Evolutionary conservation across 225 moss, liverwort and hornwort genomes (phyloP).

Genomic region (Antitrichia curtipendula): DNA sequence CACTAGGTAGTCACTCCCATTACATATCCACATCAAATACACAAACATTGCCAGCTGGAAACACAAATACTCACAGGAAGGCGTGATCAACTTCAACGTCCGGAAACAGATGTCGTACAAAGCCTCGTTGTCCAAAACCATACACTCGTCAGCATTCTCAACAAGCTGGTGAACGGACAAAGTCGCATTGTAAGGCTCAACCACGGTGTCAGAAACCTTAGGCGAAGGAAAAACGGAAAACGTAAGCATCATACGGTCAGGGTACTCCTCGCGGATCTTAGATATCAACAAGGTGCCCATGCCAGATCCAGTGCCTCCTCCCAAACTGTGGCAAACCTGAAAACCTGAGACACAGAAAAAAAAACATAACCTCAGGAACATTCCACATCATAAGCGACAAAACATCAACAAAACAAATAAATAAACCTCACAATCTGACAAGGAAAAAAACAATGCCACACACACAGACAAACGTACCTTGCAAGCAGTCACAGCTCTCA

Average conservation of each 20-base stretch:
- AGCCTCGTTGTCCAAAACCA: slow-evolving; percentile 35
- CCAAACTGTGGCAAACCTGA: slow-evolving; percentile 24
- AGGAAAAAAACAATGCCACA: background rate
- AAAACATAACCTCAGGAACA: background rate
- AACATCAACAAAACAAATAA: fast-evolving
- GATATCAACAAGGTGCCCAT: slow-evolving; percentile 26
- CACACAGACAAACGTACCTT: background rate
- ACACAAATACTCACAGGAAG: background rate
- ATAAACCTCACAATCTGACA: fast-evolving
- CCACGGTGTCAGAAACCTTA: slow-evolving; percentile 24
- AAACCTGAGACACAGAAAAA: background rate
- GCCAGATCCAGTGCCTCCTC: slow-evolving; percentile 24
- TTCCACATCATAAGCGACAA: fast-evolving
- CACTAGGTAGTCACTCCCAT: fast-evolving
- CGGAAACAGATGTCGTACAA: slow-evolving; percentile 33
- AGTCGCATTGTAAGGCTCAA: slow-evolving; percentile 35
- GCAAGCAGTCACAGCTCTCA: slow-evolving; percentile 42
- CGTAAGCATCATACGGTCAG: slow-evolving; percentile 24
- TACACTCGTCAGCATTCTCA: slow-evolving; percentile 35
- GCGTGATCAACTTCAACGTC: slow-evolving; percentile 22
- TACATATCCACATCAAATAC: fast-evolving
- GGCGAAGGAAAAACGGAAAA: slow-evolving; percentile 21
- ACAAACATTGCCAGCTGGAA: fast-evolving
- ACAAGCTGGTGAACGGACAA: slow-evolving; percentile 29
- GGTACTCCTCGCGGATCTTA: slow-evolving; percentile 36